Base-by-base conservation (phyloP, 2,329 filamentous ascomycete species). In the Nigrograna mackinnonii region DNA sequence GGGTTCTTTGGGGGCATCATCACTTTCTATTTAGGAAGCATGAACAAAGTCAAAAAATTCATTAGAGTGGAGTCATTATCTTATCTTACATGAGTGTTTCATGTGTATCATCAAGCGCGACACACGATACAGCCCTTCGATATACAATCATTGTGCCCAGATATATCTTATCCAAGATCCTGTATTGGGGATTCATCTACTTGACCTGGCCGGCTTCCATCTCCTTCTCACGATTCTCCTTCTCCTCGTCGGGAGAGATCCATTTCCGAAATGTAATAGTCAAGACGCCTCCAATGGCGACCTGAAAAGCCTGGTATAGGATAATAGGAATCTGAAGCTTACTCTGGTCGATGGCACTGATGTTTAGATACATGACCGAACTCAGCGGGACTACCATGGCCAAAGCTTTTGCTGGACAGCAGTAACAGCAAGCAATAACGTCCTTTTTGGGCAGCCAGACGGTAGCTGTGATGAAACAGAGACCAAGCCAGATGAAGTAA, bases 401-500 rank as follows among this genome's bases (percentile, higher is more conserved):
- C 1, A 85, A 84, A 3, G 85, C 87, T 66, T 90, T 90, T 12
- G 85, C 85, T 0, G 86, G 84, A 19, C 82, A 84, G 55, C 85
- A 88, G 64, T 89, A 89, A 53, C 85, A 88, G 12, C 87, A 80
- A 0, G 86, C 84, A 37, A 89, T 79, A 0, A 85, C 79, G 54
- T 88, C 82, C 44, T 79, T 77, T 26, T 77, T 78, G 0, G 77
- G 68, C 60, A 87, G 74, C 55, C 76, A 80, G 24, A 75, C 65
- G 3, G 78, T 62, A 2, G 76, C 77, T 2, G 81, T 72, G 26
- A 71, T 72, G 50, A 80, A 81, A 46, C 83, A 87, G 9, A 87
- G 75, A 1, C 74, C 67, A 1, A 85, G 79, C 69, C 86, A 87
- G 22, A 88, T 51, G 18, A 78, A 55, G 55, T 84, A 86, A 7